Percentiles rank a stretch among this genome's conserved stretches.
phyloP scores from a whole-genome alignment of 352 stramenopile species.

The Detonula confervacea region DNA sequence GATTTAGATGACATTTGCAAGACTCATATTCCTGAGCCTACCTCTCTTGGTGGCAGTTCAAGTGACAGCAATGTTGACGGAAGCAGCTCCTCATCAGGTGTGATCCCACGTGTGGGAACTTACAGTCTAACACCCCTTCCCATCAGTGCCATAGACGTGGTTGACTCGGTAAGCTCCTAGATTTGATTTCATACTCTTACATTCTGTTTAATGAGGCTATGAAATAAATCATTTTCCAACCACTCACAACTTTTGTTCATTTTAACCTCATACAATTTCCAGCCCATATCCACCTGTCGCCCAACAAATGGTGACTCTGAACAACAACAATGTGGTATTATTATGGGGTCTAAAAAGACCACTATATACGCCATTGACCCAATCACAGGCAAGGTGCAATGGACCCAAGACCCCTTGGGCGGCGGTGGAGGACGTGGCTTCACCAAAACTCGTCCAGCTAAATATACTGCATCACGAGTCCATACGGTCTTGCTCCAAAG shows the following conservation, averaged over 20 bases:
- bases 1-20: constrained; percentile 31
- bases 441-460: constrained; percentile 30
- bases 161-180: constrained; percentile 33
- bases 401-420: constrained; percentile 60
- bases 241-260: not conserved
- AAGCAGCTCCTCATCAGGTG: constrained; percentile 3
- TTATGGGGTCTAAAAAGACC: constrained; percentile 76
- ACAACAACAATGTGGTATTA: constrained; percentile 71
- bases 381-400: constrained; percentile 66
- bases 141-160: constrained; percentile 56
- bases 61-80: not conserved
- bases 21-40: not conserved
- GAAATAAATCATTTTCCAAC: not conserved
- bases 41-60: not conserved
- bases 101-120: constrained; percentile 27
- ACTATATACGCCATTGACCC: constrained; percentile 76
- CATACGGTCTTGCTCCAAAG: constrained; percentile 82
- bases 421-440: constrained; percentile 39
- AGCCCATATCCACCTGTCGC: constrained; percentile 57
- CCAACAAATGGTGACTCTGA: constrained; percentile 7
- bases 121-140: constrained; percentile 44
- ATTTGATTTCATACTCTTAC: no score
- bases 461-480: constrained; percentile 13
- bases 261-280: no score
- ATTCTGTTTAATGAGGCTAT: no score